Evolutionary conservation across 2,329 filamentous ascomycete genomes (phyloP), one percentile per base, ranked within the genome.

Genomic region (Diaporthe velutina): DNA sequence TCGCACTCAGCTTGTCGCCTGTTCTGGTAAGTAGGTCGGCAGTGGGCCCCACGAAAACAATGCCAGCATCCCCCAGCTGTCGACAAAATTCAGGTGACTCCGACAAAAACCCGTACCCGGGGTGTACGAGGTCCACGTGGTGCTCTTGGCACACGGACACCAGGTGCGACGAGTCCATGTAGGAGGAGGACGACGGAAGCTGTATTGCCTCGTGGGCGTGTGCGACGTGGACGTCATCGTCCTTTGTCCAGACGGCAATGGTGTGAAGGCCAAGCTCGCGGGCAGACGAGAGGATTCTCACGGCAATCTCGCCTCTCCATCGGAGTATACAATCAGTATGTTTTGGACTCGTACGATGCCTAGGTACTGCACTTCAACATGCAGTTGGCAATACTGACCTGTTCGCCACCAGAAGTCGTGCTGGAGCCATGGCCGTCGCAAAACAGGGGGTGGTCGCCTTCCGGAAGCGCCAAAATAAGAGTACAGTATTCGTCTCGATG

Each of bases 201-300:
- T 86, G 81, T 28, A 93, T 82, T 5, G 87, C 84, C 77, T 90
- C 85, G 7, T 85, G 80, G 28, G 91, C 88, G 67, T 88, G 81
- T 50, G 85, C 83, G 25, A 88, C 88, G 77, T 93, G 90, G 1
- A 86, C 87, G 40, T 84, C 82, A 79, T 93, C 91, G 66, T 87
- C 85, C 4, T 85, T 78, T 9, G 89, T 89, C 79, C 90, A 91
- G 4, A 92, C 79, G 28, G 88, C 86, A 76, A 87, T 89, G 1
- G 89, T 91, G 71, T 90, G 86, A 12, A 91, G 83, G 17, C 83
- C 83, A 4, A 92, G 83, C 81, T 93, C 91, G 54, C 90, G 85
- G n/a, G 89, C 89, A 73, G 90, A 86, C 40, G 88, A 86, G 45
- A 92, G 83, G 64, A 93, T 90, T 17, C 91, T 86, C 3, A 90